Evolutionary conservation across 306 rosid species (phyloP).

Genomic region (Gynostemma pentaphyllum): DNA sequence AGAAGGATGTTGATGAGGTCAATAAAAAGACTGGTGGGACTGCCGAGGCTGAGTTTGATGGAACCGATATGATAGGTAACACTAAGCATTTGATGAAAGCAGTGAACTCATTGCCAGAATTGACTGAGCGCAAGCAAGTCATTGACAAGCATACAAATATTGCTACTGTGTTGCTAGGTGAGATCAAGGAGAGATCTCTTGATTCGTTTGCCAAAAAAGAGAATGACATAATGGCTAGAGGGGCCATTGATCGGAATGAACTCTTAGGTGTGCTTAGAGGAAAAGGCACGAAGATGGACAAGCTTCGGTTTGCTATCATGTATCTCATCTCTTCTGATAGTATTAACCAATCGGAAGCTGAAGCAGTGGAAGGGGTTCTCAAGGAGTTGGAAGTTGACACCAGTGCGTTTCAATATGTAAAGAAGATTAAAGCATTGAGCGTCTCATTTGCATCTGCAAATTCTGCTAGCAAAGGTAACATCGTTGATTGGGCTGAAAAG

Average conservation of each 20-base stretch:
- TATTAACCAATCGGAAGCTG: slow-evolving; percentile 73
- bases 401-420: slow-evolving; percentile 89
- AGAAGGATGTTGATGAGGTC: slow-evolving; percentile 94
- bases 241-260: slow-evolving; percentile 73
- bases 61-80: slow-evolving; percentile 87
- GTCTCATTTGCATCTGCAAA: slow-evolving; percentile 74
- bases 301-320: slow-evolving; percentile 87
- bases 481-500: slow-evolving; percentile 98
- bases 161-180: slow-evolving; percentile 83
- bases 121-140: slow-evolving; percentile 86
- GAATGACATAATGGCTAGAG: slow-evolving; percentile 83
- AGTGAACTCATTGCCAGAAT: slow-evolving; percentile 87
- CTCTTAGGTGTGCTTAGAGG: slow-evolving; percentile 63
- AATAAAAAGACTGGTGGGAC: slow-evolving; percentile 80
- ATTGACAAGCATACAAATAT: slow-evolving; percentile 95
- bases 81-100: slow-evolving; percentile 97
- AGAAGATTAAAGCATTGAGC: slow-evolving; percentile 82
- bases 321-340: slow-evolving; percentile 75
- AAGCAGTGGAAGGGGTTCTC: slow-evolving; percentile 72
- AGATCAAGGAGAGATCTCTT: slow-evolving; percentile 92
- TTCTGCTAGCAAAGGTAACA: slow-evolving; percentile 83
- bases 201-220: slow-evolving; percentile 90
- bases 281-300: slow-evolving; percentile 79
- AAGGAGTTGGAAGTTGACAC: slow-evolving; percentile 76
- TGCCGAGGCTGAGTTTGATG: slow-evolving; percentile 79